Evolutionary conservation across 129 eudicot genomes (phyloP).

Genomic region (Tanacetum coccineum): DNA sequence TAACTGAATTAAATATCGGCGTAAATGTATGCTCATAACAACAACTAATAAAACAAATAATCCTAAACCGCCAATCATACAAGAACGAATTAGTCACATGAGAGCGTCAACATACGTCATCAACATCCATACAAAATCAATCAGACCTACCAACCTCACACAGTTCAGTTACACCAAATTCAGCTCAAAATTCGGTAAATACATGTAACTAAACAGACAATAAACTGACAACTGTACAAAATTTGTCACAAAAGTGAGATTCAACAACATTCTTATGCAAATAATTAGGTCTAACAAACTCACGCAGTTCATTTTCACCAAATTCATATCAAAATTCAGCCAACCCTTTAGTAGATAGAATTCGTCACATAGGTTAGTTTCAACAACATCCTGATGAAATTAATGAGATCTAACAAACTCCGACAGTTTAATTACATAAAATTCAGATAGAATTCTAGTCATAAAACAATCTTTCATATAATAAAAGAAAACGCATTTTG

Average conservation of each 20-base stretch:
- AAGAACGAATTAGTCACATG: neutral
- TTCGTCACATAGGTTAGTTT: neutral
- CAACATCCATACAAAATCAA: neutral
- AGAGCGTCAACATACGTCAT: neutral
- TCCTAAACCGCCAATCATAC: neutral
- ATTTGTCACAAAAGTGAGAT: neutral
- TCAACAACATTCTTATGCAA: constrained; percentile 6
- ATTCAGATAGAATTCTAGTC: too few species aligned
- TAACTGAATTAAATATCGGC: too few species aligned
- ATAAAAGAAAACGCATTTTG: too few species aligned
- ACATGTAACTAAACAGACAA: neutral
- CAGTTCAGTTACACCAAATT: neutral
- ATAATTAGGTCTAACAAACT: constrained; percentile 1
- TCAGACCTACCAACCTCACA: constrained; percentile 4
- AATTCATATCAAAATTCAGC: neutral
- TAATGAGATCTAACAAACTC: neutral
- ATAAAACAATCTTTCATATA: too few species aligned
- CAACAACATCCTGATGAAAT: neutral
- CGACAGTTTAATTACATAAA: too few species aligned
- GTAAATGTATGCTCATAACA: too few species aligned
- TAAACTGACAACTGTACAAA: neutral
- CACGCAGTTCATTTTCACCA: neutral
- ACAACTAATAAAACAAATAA: neutral
- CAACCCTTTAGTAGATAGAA: neutral
- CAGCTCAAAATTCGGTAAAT: neutral